These are phyloP conservation scores for Grifola frondosa DNA, from an alignment of 1,284 basidiomycete species.

Conservation along the genomic window DNA sequence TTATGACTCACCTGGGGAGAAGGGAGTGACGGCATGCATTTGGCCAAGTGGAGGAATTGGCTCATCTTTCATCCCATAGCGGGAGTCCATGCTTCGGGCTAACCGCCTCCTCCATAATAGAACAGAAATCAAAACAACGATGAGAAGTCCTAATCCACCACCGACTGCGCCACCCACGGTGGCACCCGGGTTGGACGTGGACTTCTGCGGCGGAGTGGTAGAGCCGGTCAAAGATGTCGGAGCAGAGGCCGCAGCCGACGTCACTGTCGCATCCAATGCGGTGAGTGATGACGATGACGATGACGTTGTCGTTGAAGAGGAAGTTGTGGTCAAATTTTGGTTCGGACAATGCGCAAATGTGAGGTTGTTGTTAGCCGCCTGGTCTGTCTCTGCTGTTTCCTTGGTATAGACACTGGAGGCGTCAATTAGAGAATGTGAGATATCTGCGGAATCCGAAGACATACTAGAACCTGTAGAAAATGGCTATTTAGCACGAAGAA, in stretches of 20 bases:
- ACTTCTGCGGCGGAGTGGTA: no score
- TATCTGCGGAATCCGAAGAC: neutral
- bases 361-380: constrained; percentile 21
- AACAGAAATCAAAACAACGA: constrained; percentile 5
- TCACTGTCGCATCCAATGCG: no score
- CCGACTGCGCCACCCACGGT: constrained; percentile 16
- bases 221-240: no score
- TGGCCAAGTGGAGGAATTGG: no score
- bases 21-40: constrained; percentile 15
- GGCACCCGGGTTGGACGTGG: constrained; percentile 1
- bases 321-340: constrained; percentile 4
- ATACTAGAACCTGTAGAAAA: constrained; percentile 19
- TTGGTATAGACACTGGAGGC: constrained; percentile 15
- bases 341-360: constrained; percentile 20
- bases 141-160: constrained; percentile 4
- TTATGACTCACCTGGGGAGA: no score
- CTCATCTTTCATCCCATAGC: constrained; percentile 2
- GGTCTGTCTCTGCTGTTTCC: constrained; percentile 11
- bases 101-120: constrained; percentile 7
- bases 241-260: no score
- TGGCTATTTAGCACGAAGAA: neutral
- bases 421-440: neutral
- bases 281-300: no score
- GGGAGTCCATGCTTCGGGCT: constrained; percentile 5
- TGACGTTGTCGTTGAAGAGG: neutral